Conservation (phyloP, 2,329 filamentous ascomycete species). For the Albophoma yamanashiensis region DNA sequence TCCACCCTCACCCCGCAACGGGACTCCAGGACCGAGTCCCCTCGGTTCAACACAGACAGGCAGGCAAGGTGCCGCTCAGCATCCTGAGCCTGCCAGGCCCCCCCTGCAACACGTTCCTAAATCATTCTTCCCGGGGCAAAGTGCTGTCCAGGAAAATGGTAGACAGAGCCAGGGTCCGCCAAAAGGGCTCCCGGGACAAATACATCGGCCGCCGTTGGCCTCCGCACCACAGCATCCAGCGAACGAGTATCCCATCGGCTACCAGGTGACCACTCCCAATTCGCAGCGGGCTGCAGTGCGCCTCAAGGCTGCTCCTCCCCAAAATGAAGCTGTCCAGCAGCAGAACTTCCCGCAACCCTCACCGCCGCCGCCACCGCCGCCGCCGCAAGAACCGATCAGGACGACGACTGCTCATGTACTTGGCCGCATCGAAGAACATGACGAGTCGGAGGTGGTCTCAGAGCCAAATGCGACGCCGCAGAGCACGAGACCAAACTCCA, state of each 20-base stretch:
- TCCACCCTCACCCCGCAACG: constrained; percentile 2
- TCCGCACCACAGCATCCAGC: background rate
- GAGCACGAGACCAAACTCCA: background rate
- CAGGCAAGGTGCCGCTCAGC: background rate
- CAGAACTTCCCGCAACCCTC: background rate
- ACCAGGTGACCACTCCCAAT: background rate
- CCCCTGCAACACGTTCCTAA: background rate
- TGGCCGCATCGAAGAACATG: constrained; percentile 8
- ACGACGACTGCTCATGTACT: constrained; percentile 4
- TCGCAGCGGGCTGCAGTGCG: background rate
- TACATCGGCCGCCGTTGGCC: background rate
- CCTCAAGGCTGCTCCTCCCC: background rate
- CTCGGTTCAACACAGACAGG: no score
- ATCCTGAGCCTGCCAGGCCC: constrained; percentile 3
- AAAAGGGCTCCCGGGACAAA: background rate
- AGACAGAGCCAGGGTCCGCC: background rate
- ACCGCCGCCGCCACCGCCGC: background rate
- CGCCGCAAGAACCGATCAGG: background rate
- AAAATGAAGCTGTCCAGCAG: background rate
- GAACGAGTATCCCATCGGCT: constrained; percentile 2
- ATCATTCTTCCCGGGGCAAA: constrained; percentile 2
- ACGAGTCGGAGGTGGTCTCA: constrained; percentile 2
- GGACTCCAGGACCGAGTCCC: background rate
- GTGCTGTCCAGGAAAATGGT: background rate
- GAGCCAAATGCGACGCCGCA: background rate